Evolutionary conservation across 2,329 filamentous ascomycete genomes (phyloP).

Genomic region (Trichophyton verrucosum): DNA sequence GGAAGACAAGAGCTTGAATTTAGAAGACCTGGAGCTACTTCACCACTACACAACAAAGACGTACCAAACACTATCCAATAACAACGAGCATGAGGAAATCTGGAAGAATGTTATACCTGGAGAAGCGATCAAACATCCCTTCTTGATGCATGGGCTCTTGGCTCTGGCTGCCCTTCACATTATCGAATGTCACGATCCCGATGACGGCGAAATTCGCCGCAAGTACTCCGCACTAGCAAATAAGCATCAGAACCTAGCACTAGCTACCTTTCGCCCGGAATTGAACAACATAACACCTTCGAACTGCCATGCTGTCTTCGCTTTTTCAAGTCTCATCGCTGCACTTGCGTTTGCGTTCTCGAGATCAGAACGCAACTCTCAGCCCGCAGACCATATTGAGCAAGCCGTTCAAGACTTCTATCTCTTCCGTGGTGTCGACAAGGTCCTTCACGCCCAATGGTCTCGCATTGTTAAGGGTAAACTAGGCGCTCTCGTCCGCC

Average conservation of each 20-base stretch:
- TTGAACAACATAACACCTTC: conserved; percentile 19
- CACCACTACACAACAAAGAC: conserved; percentile 30
- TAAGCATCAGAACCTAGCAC: conserved; percentile 18
- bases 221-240: conserved; percentile 20
- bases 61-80: conserved; percentile 18
- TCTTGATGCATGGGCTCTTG: conserved; percentile 20
- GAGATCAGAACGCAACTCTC: conserved; percentile 12
- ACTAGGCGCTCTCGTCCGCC: conserved; percentile 16
- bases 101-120: conserved; percentile 18
- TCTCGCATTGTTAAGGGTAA: conserved; percentile 16
- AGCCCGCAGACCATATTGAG: conserved; percentile 14
- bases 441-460: conserved; percentile 17
- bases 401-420: conserved; percentile 19
- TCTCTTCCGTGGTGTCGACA: conserved; percentile 20
- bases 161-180: conserved; percentile 19
- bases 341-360: conserved; percentile 22
- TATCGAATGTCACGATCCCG: conserved; percentile 14
- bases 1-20: conserved; percentile 15
- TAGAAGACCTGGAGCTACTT: conserved; percentile 35
- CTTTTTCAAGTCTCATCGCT: conserved; percentile 22
- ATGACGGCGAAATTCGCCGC: conserved; percentile 16
- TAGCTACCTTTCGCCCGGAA: conserved; percentile 18
- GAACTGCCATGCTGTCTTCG: conserved; percentile 24
- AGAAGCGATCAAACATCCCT: conserved; percentile 17
- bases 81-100: conserved; percentile 14